phyloP scores from a whole-genome alignment of 1,284 basidiomycete genomes.

The Tilletia horrida region DNA sequence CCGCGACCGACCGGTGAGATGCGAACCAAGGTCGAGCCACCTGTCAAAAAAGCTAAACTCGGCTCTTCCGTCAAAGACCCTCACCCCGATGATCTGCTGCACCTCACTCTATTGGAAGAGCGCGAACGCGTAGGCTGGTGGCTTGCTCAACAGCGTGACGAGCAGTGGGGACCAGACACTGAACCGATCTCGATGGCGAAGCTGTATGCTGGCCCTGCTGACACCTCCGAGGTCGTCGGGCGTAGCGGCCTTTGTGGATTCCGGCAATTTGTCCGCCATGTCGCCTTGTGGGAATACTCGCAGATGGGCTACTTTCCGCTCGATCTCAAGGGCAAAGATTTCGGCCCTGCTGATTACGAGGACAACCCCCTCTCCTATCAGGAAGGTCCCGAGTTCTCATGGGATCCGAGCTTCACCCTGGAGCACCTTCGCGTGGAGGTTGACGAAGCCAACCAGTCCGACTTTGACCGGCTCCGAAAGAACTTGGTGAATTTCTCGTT shows the following conservation, averaged over 20 bases:
- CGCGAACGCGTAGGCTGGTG: constrained; percentile 5
- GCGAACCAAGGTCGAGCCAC: neutral
- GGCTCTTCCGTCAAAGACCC: too few species aligned
- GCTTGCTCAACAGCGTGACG: neutral
- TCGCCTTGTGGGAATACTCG: constrained; percentile 8
- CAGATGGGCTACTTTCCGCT: neutral
- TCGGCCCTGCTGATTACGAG: neutral
- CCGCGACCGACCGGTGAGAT: too few species aligned
- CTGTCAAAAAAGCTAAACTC: too few species aligned
- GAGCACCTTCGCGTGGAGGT: neutral
- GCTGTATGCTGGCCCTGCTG: neutral
- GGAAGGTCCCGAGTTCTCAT: neutral
- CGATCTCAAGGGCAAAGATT: neutral
- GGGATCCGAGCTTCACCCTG: neutral
- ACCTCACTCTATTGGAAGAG: constrained; percentile 1
- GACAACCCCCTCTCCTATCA: neutral
- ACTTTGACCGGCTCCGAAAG: too few species aligned
- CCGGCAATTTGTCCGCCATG: neutral
- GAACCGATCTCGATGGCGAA: neutral
- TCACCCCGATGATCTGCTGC: neutral
- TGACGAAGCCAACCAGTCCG: too few species aligned
- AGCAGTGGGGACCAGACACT: neutral
- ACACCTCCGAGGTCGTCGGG: neutral
- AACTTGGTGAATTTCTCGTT: too few species aligned
- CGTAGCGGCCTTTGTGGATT: neutral